These are phyloP conservation scores for Debaryomyces prosopidis DNA, from an alignment of 805 yeast species.

Conservation along the genomic window DNA sequence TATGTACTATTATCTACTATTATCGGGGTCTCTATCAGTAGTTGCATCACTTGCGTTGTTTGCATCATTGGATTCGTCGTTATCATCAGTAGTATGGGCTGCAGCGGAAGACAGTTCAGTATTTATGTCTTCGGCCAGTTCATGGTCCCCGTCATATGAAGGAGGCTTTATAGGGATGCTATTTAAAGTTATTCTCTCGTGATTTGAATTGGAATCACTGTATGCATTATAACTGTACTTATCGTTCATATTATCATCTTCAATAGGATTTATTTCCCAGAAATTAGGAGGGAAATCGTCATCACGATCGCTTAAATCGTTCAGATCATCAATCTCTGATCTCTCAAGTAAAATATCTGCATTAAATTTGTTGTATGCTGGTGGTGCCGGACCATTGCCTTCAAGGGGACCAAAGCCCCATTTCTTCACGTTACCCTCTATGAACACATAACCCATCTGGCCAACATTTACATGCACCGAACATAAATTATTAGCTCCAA, in stretches of 20 bases:
- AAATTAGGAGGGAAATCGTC: constrained; percentile 59
- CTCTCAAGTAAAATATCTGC: constrained; percentile 77
- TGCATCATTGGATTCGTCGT: too few species aligned
- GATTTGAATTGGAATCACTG: constrained; percentile 37
- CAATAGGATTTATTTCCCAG: constrained; percentile 38
- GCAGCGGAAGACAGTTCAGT: not conserved
- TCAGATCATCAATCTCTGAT: constrained; percentile 53
- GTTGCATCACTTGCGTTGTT: too few species aligned
- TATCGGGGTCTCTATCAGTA: too few species aligned
- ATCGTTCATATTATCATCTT: constrained; percentile 18
- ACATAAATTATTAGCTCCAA: constrained; percentile 84
- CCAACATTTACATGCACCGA: constrained; percentile 88
- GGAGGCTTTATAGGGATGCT: constrained; percentile 44
- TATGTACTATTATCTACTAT: too few species aligned
- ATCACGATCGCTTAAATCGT: constrained; percentile 44
- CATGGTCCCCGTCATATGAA: constrained; percentile 20
- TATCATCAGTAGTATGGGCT: not conserved
- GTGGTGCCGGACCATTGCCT: constrained; percentile 91
- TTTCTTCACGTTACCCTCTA: constrained; percentile 89
- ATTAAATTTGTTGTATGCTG: constrained; percentile 79
- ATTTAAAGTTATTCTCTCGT: constrained; percentile 43
- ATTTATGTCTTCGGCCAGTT: not conserved
- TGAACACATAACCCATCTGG: constrained; percentile 83
- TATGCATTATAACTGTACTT: constrained; percentile 40
- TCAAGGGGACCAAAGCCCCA: constrained; percentile 95